Evolutionary conservation across 169 alveolate species (phyloP).

Genomic region (Eimeria praecox): DNA sequence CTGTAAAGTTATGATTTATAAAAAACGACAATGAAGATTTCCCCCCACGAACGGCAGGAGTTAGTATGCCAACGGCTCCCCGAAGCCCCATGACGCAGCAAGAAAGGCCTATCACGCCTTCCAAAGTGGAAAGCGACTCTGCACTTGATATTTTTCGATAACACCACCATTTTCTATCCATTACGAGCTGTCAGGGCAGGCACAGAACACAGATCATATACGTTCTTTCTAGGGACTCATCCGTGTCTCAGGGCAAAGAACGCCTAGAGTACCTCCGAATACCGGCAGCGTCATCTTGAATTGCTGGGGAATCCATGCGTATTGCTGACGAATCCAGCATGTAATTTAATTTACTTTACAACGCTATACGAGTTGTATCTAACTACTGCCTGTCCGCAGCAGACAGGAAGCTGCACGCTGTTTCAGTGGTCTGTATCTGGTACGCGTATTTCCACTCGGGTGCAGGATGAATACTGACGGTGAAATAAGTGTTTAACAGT

Average conservation of each 20-base stretch:
- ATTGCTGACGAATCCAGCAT: neutral
- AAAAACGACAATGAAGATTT: constrained; percentile 3
- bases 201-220: neutral
- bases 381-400: neutral
- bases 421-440: neutral
- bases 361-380: neutral
- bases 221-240: neutral
- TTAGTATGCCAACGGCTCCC: neutral
- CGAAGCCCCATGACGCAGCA: constrained; percentile 54
- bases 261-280: neutral
- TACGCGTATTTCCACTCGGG: neutral
- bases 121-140: neutral
- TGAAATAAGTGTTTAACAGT: neutral
- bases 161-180: neutral
- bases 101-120: neutral
- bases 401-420: neutral
- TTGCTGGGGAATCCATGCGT: neutral
- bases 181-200: neutral
- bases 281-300: neutral
- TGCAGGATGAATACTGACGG: neutral
- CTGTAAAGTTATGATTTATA: neutral
- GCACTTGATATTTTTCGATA: neutral
- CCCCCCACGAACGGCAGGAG: neutral
- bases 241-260: neutral
- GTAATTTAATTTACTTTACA: neutral